phyloP scores from a whole-genome alignment of 2,329 filamentous ascomycete species.

The Teratosphaeria destructans region DNA sequence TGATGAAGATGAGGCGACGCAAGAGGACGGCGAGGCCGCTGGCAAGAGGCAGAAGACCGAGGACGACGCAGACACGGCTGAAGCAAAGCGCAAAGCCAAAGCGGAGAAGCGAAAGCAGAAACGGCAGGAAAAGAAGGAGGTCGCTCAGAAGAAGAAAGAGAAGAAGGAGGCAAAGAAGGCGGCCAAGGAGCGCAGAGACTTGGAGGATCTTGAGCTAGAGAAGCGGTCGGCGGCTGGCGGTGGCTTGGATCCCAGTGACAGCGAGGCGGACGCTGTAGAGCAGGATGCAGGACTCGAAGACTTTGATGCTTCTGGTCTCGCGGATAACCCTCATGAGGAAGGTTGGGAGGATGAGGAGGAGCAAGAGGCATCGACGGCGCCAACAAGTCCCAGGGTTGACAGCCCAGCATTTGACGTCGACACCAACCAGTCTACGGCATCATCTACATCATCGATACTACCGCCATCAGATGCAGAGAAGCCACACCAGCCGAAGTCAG shows the following conservation, averaged over 20 bases:
- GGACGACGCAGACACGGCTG: conserved; percentile 18
- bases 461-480: conserved; percentile 23
- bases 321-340: conserved; percentile 6
- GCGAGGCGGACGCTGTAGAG: conserved; percentile 17
- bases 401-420: conserved; percentile 32
- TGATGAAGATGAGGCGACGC: conserved; percentile 24
- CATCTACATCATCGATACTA: conserved; percentile 37
- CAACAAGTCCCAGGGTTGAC: conserved; percentile 26
- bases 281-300: conserved; percentile 7
- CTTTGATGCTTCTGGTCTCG: conserved; percentile 23
- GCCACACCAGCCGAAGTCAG: conserved; percentile 3
- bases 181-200: conserved; percentile 19
- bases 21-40: conserved; percentile 7
- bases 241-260: conserved; percentile 13
- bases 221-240: conserved; percentile 19
- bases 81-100: conserved; percentile 26
- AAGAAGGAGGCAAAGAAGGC: conserved; percentile 31
- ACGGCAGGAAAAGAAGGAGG: conserved; percentile 37
- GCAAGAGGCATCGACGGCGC: conserved; percentile 25
- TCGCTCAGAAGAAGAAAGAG: conserved; percentile 27
- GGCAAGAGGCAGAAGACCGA: conserved; percentile 36
- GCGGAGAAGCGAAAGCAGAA: conserved; percentile 35
- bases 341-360: conserved; percentile 14
- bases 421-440: conserved; percentile 31
- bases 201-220: conserved; percentile 11